phyloP scores from a whole-genome alignment of 768 basidiomycete genomes.

The Solioccasus polychromus region DNA sequence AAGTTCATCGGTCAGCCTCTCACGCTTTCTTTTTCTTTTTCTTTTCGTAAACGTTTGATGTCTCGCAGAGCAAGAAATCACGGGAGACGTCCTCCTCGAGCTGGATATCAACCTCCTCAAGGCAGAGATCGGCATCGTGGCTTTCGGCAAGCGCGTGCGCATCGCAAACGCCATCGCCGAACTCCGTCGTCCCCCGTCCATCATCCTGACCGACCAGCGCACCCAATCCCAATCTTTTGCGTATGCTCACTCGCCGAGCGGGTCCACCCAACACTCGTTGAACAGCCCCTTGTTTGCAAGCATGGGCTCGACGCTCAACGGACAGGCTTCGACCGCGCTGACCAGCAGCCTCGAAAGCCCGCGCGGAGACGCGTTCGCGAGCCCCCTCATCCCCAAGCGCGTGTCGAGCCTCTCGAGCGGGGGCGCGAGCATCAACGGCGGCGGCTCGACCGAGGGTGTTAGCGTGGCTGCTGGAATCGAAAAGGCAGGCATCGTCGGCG shows the following conservation, averaged over 20 bases:
- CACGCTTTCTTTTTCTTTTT: background rate
- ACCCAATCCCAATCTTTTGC: conserved; percentile 35
- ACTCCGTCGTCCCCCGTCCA: conserved; percentile 68
- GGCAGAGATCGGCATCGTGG: conserved; percentile 86
- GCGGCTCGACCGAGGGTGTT: conserved; percentile 19
- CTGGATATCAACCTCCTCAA: conserved; percentile 91
- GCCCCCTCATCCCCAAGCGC: conserved; percentile 21
- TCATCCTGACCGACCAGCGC: conserved; percentile 49
- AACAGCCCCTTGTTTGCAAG: conserved; percentile 38
- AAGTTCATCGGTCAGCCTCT: conserved; percentile 78
- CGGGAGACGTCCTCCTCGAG: conserved; percentile 94
- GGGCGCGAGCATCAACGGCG: conserved; percentile 25
- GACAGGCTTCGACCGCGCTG: conserved; percentile 21
- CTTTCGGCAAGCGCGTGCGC: conserved; percentile 91
- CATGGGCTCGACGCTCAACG: conserved; percentile 29
- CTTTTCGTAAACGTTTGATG: background rate
- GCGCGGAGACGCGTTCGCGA: conserved; percentile 12
- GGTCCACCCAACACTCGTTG: conserved; percentile 44
- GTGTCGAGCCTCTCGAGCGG: conserved; percentile 28
- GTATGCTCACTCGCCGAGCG: conserved; percentile 33
- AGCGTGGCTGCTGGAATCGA: conserved; percentile 19
- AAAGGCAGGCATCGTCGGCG: conserved; percentile 17
- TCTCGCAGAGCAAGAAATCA: conserved; percentile 90
- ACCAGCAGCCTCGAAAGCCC: conserved; percentile 35
- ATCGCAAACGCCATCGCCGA: conserved; percentile 93